Percentiles rank a stretch among this genome's conserved stretches.
Conservation (phyloP, 2,329 filamentous ascomycete species). For the Botrytis tulipae region DNA sequence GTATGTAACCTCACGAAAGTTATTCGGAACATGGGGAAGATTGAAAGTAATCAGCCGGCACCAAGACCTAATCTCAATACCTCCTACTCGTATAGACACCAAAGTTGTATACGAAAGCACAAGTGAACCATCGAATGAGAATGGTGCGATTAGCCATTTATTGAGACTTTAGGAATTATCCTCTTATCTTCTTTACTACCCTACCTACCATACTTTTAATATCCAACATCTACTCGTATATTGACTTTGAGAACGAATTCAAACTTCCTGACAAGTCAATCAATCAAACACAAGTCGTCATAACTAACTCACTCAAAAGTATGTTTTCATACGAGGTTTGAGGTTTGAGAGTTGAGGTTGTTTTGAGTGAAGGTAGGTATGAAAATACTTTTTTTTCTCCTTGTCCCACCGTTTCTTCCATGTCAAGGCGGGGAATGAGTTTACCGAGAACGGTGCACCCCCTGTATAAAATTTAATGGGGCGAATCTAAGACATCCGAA, state of each 20-base stretch:
- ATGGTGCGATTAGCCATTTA: background rate
- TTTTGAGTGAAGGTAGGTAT: background rate
- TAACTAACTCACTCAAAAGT: background rate
- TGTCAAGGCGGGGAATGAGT: background rate
- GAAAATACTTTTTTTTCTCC: background rate
- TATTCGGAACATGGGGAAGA: background rate
- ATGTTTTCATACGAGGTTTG: conserved; percentile 4
- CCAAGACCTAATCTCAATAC: background rate
- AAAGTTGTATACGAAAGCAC: background rate
- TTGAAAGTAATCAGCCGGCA: background rate
- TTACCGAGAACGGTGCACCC: conserved; percentile 1
- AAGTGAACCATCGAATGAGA: background rate
- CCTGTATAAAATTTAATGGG: background rate
- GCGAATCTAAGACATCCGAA: conserved; percentile 4
- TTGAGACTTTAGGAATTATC: background rate
- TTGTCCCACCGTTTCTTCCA: background rate
- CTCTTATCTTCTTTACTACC: background rate
- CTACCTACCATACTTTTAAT: background rate
- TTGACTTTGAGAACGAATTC: background rate
- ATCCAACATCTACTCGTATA: background rate
- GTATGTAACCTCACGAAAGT: background rate
- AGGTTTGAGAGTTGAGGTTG: background rate
- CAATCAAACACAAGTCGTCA: background rate
- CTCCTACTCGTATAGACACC: background rate
- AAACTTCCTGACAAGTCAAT: background rate